phyloP scores from a whole-genome alignment of 345 rosid species.

The Geranium brycei region DNA sequence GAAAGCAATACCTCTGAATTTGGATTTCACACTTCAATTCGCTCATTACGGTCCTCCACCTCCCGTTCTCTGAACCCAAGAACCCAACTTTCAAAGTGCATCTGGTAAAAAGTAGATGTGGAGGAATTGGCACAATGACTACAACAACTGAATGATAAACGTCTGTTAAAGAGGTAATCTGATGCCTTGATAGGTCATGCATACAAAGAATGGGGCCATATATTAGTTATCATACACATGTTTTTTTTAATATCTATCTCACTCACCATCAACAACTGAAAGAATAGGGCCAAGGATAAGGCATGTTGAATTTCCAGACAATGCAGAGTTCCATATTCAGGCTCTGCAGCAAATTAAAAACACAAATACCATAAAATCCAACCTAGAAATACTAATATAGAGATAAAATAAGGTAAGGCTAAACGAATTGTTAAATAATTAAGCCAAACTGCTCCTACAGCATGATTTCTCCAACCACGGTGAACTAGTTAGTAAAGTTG shows the following conservation, averaged over 20 bases:
- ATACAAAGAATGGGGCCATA: too few species aligned
- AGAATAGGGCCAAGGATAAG: neutral
- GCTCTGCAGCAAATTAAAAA: neutral
- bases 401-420: too few species aligned
- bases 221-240: too few species aligned
- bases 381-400: too few species aligned
- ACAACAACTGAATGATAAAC: neutral
- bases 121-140: neutral
- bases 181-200: neutral
- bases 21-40: neutral
- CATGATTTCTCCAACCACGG: too few species aligned
- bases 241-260: too few species aligned
- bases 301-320: neutral
- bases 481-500: too few species aligned
- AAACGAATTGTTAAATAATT: too few species aligned
- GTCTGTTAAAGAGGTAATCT: neutral
- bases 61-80: neutral
- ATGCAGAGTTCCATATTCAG: neutral
- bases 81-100: neutral
- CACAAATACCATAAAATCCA: neutral
- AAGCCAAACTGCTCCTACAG: too few species aligned
- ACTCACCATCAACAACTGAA: too few species aligned
- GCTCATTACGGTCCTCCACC: neutral
- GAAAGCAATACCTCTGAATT: neutral
- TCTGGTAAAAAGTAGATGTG: neutral